Evolutionary conservation across 208 protist species (phyloP), one percentile per base, ranked within the genome.

Genomic region (Acanthamoeba triangularis): DNA sequence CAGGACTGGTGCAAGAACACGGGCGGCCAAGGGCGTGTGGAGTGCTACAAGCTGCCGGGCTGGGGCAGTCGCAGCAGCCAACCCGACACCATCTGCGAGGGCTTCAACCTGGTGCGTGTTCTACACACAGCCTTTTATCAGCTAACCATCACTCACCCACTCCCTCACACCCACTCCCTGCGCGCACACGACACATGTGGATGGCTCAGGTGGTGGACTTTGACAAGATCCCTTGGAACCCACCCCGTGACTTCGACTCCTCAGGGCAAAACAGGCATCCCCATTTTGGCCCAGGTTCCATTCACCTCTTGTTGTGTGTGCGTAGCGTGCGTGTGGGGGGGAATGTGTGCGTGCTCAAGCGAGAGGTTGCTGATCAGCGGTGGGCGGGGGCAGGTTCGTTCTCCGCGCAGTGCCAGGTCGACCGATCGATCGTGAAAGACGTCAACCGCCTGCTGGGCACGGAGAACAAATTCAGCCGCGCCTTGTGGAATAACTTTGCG

Each of bases 391-490:
- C n/a, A 87, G 78, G 78, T 18, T 8, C 78, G 11, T 87, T 87
- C 49, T 54, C 78, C 11, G 78, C 78, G 28, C 78, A 87, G 78
- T 87, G 78, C 28, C 23, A 87, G 78, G n/a, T 87, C 18, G 78
- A 87, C 25, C 47, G 28, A 25, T 37, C 16, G n/a, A 10, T 56
- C 4, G 28, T 61, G 28, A 33, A 10, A 0, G 44, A 87, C 30
- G 5, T 87, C 1, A n/a, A 87, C 20, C 0, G 0, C 30, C 1
- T 87, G 28, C 37, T 87, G 5, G 78, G 78, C 5, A 10, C 6
- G 28, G 76, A 33, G 44, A 85, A 85, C 23, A 54, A 61, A 28
- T 37, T 87, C 28, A 61, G 13, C 28, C 78, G 52, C 14, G 41
- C 52, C 5, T 23, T 87, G 2, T 87, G 41, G 78, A 87, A 8